A percentile compares a stretch with the other conserved stretches of the same genome.
Conservation (phyloP, 2,329 filamentous ascomycete species). For the Aspergillus sp. region DNA sequence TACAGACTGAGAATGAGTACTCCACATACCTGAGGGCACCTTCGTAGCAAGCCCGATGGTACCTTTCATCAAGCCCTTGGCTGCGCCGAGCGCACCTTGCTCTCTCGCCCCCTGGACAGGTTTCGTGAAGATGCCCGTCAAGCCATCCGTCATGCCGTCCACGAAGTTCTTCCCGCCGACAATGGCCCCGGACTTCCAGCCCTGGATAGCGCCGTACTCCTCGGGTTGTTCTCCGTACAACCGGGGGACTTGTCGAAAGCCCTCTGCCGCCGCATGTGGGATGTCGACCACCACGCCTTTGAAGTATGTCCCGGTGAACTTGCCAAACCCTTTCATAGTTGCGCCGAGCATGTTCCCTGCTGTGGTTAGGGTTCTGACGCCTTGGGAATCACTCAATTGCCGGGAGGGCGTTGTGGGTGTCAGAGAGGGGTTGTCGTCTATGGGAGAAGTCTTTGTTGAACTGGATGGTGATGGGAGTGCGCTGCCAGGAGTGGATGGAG, state of each 20-base stretch:
- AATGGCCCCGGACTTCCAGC: slow-evolving; percentile 32
- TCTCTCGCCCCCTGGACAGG: slow-evolving; percentile 32
- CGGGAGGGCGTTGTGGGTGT: neutral
- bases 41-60: slow-evolving; percentile 23
- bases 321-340: slow-evolving; percentile 21
- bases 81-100: slow-evolving; percentile 31
- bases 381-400: neutral
- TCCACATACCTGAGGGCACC: slow-evolving; percentile 24
- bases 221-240: slow-evolving; percentile 38
- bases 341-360: neutral
- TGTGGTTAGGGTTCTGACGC: neutral
- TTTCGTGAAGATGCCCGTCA: slow-evolving; percentile 31
- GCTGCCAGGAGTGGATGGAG: neutral
- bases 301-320: slow-evolving; percentile 23
- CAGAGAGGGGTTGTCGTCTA: neutral
- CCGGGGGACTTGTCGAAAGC: slow-evolving; percentile 32
- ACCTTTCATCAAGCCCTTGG: slow-evolving; percentile 37
- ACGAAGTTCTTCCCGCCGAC: slow-evolving; percentile 34
- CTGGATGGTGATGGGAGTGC: neutral
- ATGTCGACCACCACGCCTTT: slow-evolving; percentile 38
- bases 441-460: neutral
- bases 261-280: slow-evolving; percentile 37
- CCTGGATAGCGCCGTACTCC: slow-evolving; percentile 30
- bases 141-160: slow-evolving; percentile 30
- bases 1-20: neutral